Conservation (phyloP, 495 filamentous ascomycete species). For the Polyplosphaeria fusca region DNA sequence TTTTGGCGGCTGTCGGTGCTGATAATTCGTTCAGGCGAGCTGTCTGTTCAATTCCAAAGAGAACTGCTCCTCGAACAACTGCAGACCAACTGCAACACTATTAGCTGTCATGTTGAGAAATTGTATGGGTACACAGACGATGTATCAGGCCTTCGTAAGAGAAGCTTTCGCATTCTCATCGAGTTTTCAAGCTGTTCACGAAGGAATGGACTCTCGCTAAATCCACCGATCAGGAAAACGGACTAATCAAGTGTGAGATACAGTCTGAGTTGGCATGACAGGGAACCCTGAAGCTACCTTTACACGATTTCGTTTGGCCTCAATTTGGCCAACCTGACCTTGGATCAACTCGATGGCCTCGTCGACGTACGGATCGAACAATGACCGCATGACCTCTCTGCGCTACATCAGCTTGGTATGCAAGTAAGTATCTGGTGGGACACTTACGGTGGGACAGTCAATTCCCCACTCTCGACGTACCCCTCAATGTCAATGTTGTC, state of each 20-base stretch:
- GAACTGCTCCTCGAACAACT: conserved; percentile 23
- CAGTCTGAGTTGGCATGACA: background rate
- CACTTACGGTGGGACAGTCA: conserved; percentile 22
- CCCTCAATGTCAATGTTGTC: conserved; percentile 7
- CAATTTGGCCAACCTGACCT: conserved; percentile 15
- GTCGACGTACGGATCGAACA: conserved; percentile 12
- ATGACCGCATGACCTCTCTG: conserved; percentile 11
- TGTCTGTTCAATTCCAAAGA: conserved; percentile 10
- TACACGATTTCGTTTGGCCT: background rate
- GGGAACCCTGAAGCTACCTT: background rate
- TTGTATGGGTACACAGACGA: background rate
- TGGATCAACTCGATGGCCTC: conserved; percentile 2
- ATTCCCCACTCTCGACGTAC: conserved; percentile 17
- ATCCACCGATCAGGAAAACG: conserved; percentile 27
- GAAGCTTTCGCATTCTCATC: conserved; percentile 10
- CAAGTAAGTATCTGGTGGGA: too few species aligned
- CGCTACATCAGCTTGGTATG: too few species aligned
- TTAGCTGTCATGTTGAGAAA: background rate
- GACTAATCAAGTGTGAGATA: conserved; percentile 9
- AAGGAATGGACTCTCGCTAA: conserved; percentile 20
- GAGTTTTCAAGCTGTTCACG: conserved; percentile 7
- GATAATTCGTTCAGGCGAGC: background rate
- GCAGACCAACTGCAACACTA: conserved; percentile 19
- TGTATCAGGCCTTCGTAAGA: conserved; percentile 20
- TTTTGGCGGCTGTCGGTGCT: background rate